phyloP scores from a whole-genome alignment of 2,329 filamentous ascomycete genomes.

The Passalora sequoiae region DNA sequence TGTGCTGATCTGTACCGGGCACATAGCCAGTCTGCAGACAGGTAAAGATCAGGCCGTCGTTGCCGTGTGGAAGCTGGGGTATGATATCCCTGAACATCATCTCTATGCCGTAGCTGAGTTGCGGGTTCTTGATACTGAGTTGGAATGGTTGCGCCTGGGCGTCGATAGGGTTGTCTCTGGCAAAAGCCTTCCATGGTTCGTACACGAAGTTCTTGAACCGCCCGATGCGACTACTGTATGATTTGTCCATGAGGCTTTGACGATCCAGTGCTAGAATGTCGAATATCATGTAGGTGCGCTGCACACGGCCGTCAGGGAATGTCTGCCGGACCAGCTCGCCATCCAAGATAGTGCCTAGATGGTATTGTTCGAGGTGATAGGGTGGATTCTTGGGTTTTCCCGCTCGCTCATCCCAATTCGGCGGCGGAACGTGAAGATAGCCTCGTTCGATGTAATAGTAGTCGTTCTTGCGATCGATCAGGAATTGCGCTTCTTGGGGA shows the following conservation, averaged over 20 bases:
- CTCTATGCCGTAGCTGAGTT: slow-evolving; percentile 80
- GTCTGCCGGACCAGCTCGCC: slow-evolving; percentile 85
- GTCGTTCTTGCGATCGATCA: slow-evolving; percentile 97
- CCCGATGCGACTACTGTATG: slow-evolving; percentile 81
- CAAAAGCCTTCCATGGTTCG: slow-evolving; percentile 31
- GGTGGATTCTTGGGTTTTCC: slow-evolving; percentile 1
- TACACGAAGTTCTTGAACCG: slow-evolving; percentile 58
- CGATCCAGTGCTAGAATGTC: slow-evolving; percentile 82
- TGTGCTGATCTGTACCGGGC: slow-evolving; percentile 85
- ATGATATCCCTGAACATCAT: slow-evolving; percentile 89
- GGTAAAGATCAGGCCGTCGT: slow-evolving; percentile 97
- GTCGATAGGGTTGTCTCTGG: slow-evolving; percentile 64
- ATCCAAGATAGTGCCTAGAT: slow-evolving; percentile 77
- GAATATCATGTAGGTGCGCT: slow-evolving; percentile 85
- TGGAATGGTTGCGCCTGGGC: slow-evolving; percentile 68
- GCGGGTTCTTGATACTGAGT: slow-evolving; percentile 82
- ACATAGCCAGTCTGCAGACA: slow-evolving; percentile 81
- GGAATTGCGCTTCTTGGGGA: slow-evolving; percentile 59
- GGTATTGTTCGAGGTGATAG: slow-evolving; percentile 55
- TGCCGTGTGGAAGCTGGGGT: slow-evolving; percentile 80
- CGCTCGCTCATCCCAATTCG: slow-evolving; percentile 41
- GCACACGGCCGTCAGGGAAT: slow-evolving; percentile 59
- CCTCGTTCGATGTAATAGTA: slow-evolving; percentile 75
- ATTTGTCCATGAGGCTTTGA: slow-evolving; percentile 67
- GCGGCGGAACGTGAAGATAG: slow-evolving; percentile 73